These are phyloP conservation scores for Aspergillus sojae DNA, from an alignment of 2,329 filamentous ascomycete species.

Conservation along the genomic window DNA sequence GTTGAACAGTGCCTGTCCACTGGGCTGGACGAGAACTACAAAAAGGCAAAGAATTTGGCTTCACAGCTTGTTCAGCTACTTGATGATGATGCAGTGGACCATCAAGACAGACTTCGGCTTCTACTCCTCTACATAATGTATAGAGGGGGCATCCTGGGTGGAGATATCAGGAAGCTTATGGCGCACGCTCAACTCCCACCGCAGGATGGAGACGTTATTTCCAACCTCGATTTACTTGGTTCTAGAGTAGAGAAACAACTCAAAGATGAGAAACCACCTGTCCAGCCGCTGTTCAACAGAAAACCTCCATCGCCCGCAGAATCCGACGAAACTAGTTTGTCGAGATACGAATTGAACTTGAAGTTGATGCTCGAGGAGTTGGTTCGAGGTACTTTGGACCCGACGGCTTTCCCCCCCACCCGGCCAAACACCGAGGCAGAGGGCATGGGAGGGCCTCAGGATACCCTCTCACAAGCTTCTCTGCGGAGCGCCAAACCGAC, in stretches of 20 bases:
- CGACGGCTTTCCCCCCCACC: constrained; percentile 69
- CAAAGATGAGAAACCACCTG: constrained; percentile 72
- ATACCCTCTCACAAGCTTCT: constrained; percentile 66
- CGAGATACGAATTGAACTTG: constrained; percentile 79
- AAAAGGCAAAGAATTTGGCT: constrained; percentile 85
- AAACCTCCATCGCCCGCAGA: constrained; percentile 59
- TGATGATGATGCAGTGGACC: constrained; percentile 75
- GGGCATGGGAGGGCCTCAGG: constrained; percentile 46
- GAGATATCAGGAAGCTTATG: constrained; percentile 82
- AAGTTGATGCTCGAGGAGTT: constrained; percentile 81
- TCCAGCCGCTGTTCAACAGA: constrained; percentile 70
- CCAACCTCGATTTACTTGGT: constrained; percentile 78
- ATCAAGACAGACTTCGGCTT: constrained; percentile 77
- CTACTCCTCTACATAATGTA: constrained; percentile 85
- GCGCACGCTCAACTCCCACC: constrained; percentile 78
- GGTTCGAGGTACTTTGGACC: constrained; percentile 68
- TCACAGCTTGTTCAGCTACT: constrained; percentile 85
- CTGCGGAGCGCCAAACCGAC: constrained; percentile 90
- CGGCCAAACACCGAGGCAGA: constrained; percentile 64
- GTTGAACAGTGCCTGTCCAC: constrained; percentile 91
- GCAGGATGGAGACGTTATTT: constrained; percentile 71
- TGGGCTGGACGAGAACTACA: constrained; percentile 87
- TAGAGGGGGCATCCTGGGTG: constrained; percentile 78
- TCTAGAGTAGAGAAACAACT: constrained; percentile 71
- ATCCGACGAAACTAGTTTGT: constrained; percentile 80